Evolutionary conservation across 129 eudicot species (phyloP).

Genomic region (Helichrysum umbraculigerum): DNA sequence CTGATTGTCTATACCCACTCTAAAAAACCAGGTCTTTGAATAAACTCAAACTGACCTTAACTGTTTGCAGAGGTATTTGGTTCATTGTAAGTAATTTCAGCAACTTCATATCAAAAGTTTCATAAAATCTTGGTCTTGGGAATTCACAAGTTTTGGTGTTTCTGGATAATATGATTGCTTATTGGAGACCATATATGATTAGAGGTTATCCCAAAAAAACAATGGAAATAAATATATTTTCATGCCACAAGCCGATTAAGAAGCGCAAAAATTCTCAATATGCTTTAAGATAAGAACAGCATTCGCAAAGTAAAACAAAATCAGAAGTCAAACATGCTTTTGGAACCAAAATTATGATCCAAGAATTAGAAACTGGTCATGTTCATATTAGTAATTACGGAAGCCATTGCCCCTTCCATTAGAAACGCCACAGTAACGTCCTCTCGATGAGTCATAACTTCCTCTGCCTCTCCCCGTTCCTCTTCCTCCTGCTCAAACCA

Average conservation of each 20-base stretch:
- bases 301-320: slow-evolving; percentile 25
- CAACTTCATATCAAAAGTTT: not conserved
- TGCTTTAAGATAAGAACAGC: slow-evolving; percentile 27
- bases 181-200: not conserved
- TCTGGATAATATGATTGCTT: too few relatives aligned
- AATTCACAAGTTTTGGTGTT: not conserved
- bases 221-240: not conserved
- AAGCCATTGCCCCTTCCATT: slow-evolving; percentile 50
- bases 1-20: too few relatives aligned
- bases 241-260: not conserved
- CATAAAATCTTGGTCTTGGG: not conserved
- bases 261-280: slow-evolving; percentile 20
- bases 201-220: not conserved
- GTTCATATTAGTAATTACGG: slow-evolving; percentile 31
- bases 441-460: slow-evolving; percentile 43
- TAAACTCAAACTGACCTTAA: too few relatives aligned
- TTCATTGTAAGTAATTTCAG: too few relatives aligned
- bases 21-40: too few relatives aligned
- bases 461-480: slow-evolving; percentile 74
- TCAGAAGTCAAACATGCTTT: slow-evolving; percentile 23
- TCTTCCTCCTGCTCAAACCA: slow-evolving; percentile 62
- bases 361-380: slow-evolving; percentile 3
- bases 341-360: slow-evolving; percentile 23
- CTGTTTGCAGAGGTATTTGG: too few relatives aligned
- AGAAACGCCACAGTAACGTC: slow-evolving; percentile 51